A percentile compares a stretch with the other conserved stretches of the same genome.
These are phyloP conservation scores for Vigna mungo DNA, from an alignment of 306 rosid species.

Conservation along the genomic window DNA sequence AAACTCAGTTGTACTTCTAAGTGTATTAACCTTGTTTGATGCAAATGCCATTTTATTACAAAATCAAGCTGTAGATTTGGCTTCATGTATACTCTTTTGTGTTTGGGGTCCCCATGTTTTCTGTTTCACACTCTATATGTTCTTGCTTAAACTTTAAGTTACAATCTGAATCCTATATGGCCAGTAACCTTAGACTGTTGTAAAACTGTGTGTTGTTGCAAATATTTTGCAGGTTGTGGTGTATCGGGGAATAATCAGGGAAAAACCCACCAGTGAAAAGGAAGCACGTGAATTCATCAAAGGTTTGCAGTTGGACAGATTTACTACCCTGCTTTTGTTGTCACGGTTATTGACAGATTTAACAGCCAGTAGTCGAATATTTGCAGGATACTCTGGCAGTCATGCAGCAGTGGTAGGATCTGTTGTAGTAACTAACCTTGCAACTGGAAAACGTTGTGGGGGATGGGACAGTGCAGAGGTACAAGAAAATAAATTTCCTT, in stretches of 20 bases:
- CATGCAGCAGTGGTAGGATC: slow-evolving; percentile 89
- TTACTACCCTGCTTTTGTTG: slow-evolving; percentile 31
- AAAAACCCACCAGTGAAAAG: slow-evolving; percentile 81
- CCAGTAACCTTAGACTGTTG: slow-evolving; percentile 28
- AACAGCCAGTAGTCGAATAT: slow-evolving; percentile 23
- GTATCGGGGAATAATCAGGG: slow-evolving; percentile 76
- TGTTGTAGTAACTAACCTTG: slow-evolving; percentile 83
- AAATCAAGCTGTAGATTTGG: neutral
- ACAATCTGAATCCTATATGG: slow-evolving; percentile 20
- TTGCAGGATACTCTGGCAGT: slow-evolving; percentile 90
- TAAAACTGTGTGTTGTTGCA: slow-evolving; percentile 40
- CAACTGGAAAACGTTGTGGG: slow-evolving; percentile 75
- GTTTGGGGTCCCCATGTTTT: neutral
- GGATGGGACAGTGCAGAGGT: slow-evolving; percentile 97
- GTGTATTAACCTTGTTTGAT: neutral
- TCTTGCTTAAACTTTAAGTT: slow-evolving; percentile 15
- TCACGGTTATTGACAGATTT: slow-evolving; percentile 12
- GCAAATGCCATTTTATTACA: neutral
- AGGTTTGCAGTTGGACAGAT: slow-evolving; percentile 56
- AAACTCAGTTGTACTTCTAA: neutral
- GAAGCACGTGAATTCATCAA: slow-evolving; percentile 89
- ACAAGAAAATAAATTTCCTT: slow-evolving; percentile 1
- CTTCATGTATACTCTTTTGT: slow-evolving; percentile 17
- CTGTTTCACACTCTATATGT: slow-evolving; percentile 21
- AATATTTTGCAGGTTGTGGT: slow-evolving; percentile 81